phyloP scores from a whole-genome alignment of 2,329 filamentous ascomycete genomes.

The Alternaria dauci region DNA sequence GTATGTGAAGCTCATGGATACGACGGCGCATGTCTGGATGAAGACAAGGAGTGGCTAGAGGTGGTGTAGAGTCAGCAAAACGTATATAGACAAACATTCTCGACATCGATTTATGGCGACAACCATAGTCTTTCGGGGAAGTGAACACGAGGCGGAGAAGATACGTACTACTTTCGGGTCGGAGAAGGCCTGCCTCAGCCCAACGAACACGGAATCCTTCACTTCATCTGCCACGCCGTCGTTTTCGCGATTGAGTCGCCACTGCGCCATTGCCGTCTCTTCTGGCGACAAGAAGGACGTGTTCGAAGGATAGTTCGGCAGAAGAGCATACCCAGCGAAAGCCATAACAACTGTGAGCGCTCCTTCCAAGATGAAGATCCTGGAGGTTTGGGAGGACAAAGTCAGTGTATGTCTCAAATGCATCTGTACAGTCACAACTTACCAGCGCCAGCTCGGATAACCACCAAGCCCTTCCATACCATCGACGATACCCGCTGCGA shows the following conservation, averaged over 20 bases:
- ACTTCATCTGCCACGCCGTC: constrained; percentile 29
- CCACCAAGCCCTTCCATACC: constrained; percentile 42
- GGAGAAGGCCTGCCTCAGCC: constrained; percentile 58
- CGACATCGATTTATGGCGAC: no score
- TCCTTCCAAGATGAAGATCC: constrained; percentile 32
- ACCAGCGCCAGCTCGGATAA: constrained; percentile 36
- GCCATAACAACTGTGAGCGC: constrained; percentile 30
- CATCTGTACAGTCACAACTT: neutral
- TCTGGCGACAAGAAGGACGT: constrained; percentile 52
- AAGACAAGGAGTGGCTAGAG: constrained; percentile 47
- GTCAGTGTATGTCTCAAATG: neutral
- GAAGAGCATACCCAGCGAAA: constrained; percentile 53
- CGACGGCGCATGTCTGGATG: constrained; percentile 61
- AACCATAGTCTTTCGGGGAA: no score
- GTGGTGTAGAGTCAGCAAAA: neutral
- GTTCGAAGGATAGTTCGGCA: constrained; percentile 61
- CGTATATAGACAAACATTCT: neutral
- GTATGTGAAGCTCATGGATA: constrained; percentile 63
- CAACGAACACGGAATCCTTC: constrained; percentile 35
- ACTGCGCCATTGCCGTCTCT: constrained; percentile 31
- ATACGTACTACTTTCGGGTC: constrained; percentile 56
- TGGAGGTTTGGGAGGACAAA: neutral
- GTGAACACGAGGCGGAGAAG: neutral
- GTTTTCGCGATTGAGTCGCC: constrained; percentile 31
- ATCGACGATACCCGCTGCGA: constrained; percentile 59